These are phyloP conservation scores for Gloeostereum incarnatum DNA, from an alignment of 768 basidiomycete genomes.

Conservation along the genomic window DNA sequence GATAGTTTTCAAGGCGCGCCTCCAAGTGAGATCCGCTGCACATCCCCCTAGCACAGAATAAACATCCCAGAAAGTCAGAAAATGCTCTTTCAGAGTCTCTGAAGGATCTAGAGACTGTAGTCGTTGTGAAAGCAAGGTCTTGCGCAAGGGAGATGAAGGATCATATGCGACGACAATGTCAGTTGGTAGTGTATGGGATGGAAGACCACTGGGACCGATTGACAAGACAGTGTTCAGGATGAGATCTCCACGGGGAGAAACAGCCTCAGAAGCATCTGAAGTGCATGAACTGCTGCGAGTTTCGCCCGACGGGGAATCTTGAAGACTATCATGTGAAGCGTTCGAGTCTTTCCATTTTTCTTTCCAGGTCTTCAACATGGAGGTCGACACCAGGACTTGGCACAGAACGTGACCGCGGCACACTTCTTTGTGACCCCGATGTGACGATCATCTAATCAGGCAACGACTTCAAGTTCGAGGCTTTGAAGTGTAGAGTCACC, in stretches of 20 bases:
- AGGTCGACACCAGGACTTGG: conserved; percentile 1
- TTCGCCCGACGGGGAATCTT: conserved; percentile 19
- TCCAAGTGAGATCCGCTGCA: conserved; percentile 65
- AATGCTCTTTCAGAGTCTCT: conserved; percentile 27
- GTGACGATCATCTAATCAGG: no score
- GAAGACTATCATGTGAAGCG: conserved; percentile 9
- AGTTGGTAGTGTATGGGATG: conserved; percentile 27
- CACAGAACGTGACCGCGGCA: no score
- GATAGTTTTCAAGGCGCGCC: conserved; percentile 35
- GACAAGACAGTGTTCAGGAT: conserved; percentile 6
- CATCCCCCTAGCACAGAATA: conserved; percentile 53
- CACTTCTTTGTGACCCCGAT: not conserved
- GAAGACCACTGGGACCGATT: conserved; percentile 20
- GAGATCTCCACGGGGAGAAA: conserved; percentile 7
- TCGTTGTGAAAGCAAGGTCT: conserved; percentile 34
- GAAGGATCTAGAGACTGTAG: conserved; percentile 35
- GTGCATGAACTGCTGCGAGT: conserved; percentile 15
- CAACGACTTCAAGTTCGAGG: no score
- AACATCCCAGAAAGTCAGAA: conserved; percentile 35
- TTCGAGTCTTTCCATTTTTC: conserved; percentile 34
- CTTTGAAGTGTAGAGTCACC: not conserved
- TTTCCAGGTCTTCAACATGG: conserved; percentile 45
- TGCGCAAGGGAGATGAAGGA: conserved; percentile 17
- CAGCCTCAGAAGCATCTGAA: conserved; percentile 12
- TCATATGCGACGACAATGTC: conserved; percentile 53